A percentile compares a stretch with the other conserved stretches of the same genome.
Conservation (phyloP, 1,284 basidiomycete genomes). For the Cryptococcus wingfieldii region DNA sequence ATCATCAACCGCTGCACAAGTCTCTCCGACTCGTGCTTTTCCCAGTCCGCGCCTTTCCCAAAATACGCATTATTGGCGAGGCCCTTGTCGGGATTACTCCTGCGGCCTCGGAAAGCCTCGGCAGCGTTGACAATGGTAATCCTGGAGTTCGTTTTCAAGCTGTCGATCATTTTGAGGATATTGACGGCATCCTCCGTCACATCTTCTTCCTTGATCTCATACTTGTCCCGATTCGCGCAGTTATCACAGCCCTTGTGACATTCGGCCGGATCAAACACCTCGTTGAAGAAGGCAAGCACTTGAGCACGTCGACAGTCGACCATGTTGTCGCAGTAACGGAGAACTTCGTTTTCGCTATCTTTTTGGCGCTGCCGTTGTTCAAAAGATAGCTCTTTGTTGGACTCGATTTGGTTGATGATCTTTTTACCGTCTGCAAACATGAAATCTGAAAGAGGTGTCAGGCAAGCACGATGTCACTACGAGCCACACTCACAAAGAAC, state of each 20-base stretch:
- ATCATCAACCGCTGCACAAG: constrained; percentile 43
- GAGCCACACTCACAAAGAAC: constrained; percentile 53
- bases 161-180: constrained; percentile 36
- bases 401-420: constrained; percentile 56
- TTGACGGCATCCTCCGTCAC: constrained; percentile 36
- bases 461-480: constrained; percentile 31
- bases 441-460: constrained; percentile 53
- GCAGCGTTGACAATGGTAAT: constrained; percentile 43
- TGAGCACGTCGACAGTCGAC: constrained; percentile 82
- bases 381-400: constrained; percentile 42
- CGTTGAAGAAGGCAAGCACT: constrained; percentile 58
- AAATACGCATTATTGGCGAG: constrained; percentile 33
- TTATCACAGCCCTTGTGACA: constrained; percentile 48
- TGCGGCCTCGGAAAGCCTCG: constrained; percentile 41
- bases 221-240: constrained; percentile 36
- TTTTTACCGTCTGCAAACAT: constrained; percentile 55
- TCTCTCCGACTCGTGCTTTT: constrained; percentile 38
- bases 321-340: constrained; percentile 73
- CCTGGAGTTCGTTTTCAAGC: constrained; percentile 21
- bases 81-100: constrained; percentile 28
- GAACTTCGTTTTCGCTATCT: constrained; percentile 58
- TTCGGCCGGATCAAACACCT: constrained; percentile 41
- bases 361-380: constrained; percentile 60
- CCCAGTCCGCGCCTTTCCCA: constrained; percentile 41
- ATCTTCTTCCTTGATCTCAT: constrained; percentile 31